Base-by-base conservation (phyloP, 1,139 yeast species). In the Zygoascus meyerae region DNA sequence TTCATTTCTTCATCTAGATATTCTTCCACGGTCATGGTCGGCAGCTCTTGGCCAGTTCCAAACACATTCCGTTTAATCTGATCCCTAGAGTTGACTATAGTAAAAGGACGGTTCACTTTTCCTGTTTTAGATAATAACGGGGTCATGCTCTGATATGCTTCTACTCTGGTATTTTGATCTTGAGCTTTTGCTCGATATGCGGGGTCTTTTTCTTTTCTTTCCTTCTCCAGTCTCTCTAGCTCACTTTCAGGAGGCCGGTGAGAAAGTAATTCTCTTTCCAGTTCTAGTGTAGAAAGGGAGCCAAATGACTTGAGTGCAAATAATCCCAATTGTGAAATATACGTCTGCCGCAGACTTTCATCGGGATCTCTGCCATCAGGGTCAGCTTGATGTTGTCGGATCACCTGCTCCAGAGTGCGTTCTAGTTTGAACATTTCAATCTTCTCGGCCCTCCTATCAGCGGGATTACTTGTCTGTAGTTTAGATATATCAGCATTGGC, bases 21-120 rank as follows among this genome's bases (percentile, higher is more conserved):
- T 58, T 92, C 97, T 55, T 92, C 98, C 0, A 94, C 92, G 0
- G 95, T 73, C 95, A 94, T 87, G 0, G 97, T 86, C 1, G 99
- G 99, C 34, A 92, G 71, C 33, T 77, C 81, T 65, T 92, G 97
- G 0, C 97, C 98, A 1, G 95, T 86, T 1, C 97, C 97, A 60
- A 78, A 81, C 0, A 90, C 96, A 55, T 81, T 78, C 26, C 72
- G 68, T 48, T 74, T 72, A 17, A 86, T 57, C 40, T 81, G 77
- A 21, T 80, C 77, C 46, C 85, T 73, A 5, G 80, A 71, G 17
- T 60, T 52, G 5, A 87, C 79, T 29, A 92, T 75, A 0, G 94
- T 86, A 64, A 92, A 92, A 6, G 97, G 97, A 54, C 85, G 77
- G 35, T 86, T 66, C 1, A 89, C 83, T 62, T 81, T 84, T 2